Base-by-base conservation (phyloP, 176 grass and related monocot genomes). In the Avena atlantica region DNA sequence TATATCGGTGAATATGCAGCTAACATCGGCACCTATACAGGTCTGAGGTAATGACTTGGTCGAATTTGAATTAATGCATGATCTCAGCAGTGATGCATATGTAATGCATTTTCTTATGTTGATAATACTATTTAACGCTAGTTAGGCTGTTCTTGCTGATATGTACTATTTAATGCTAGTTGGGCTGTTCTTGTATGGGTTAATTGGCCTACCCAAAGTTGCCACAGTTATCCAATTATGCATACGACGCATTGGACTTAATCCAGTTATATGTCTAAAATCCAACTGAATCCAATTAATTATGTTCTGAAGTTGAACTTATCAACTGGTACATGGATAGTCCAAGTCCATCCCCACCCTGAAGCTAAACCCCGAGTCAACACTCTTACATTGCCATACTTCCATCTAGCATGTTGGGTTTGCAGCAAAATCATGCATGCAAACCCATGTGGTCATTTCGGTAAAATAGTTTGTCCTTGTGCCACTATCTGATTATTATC, bases 401-500 rank as follows among this genome's bases (percentile, higher is more conserved):
- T 21, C 5, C 12, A 56, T 82, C 25, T 70, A 53, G 48, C 48
- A 68, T 15, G 65, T 36, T 56, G 65, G 23, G 19, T 51, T 37
- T 37, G 49, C 20, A 82, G 80, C 48, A 12, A 70, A 70, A 40
- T 70, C 5, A 69, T 57, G 63, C 48, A 82, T 82, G 50, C 64
- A 31, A 82, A 24, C 64, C 42, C 0, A 40, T 17, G 58, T 62
- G 56, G 20, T n/a, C 57, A 63, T 63, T 61, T 63, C 3, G 8
- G 36, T 52, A 37, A 11, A 58, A 79, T 23, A 79, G n/a, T 79
- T 8, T 15, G 11, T 79, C 36, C 1, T 8, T 45, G 20, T 6
- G 56, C 49, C 80, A 36, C 34, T 44, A 34, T 70, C 49, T 24
- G 19, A 15, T 42, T 83, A 15, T 42, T 83, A 5, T n/a, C 71